These are phyloP conservation scores for Zygnema cylindricum DNA, from an alignment of 139 green algal species.

Conservation along the genomic window DNA sequence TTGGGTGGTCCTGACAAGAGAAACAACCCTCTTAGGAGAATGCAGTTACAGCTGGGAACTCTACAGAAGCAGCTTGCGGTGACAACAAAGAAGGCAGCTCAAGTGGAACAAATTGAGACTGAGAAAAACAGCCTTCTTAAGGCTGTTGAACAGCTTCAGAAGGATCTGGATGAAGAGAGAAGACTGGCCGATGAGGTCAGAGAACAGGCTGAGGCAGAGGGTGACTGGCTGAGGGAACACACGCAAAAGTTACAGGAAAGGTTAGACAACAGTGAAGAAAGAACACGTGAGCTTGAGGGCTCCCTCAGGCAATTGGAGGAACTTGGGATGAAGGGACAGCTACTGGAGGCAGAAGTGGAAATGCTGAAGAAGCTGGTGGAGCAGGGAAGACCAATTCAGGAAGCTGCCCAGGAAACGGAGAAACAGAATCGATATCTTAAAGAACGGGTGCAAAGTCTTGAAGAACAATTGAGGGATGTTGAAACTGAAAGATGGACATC, in stretches of 20 bases:
- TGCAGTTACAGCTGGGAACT: neutral
- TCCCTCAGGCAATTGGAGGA: constrained; percentile 22
- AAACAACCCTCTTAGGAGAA: neutral
- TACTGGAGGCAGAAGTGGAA: constrained; percentile 25
- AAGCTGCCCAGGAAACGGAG: neutral
- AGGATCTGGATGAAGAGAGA: neutral
- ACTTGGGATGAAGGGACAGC: constrained; percentile 16
- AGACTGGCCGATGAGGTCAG: neutral
- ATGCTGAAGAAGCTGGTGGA: constrained; percentile 35
- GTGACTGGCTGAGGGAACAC: neutral
- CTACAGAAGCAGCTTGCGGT: neutral
- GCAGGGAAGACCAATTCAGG: neutral
- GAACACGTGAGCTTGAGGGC: constrained; percentile 10
- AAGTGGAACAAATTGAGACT: neutral
- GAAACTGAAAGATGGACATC: constrained; percentile 8
- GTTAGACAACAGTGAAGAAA: neutral
- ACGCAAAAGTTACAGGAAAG: constrained; percentile 12
- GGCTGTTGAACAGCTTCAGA: neutral
- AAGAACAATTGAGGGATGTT: constrained; percentile 14
- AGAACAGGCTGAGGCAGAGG: constrained; percentile 7
- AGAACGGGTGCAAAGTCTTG: constrained; percentile 30
- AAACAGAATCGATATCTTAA: constrained; percentile 35
- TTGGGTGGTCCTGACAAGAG: neutral
- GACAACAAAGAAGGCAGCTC: neutral
- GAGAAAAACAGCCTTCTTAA: neutral